Evolutionary conservation across 2,329 filamentous ascomycete species (phyloP).

Genomic region (Fusarium globosum): DNA sequence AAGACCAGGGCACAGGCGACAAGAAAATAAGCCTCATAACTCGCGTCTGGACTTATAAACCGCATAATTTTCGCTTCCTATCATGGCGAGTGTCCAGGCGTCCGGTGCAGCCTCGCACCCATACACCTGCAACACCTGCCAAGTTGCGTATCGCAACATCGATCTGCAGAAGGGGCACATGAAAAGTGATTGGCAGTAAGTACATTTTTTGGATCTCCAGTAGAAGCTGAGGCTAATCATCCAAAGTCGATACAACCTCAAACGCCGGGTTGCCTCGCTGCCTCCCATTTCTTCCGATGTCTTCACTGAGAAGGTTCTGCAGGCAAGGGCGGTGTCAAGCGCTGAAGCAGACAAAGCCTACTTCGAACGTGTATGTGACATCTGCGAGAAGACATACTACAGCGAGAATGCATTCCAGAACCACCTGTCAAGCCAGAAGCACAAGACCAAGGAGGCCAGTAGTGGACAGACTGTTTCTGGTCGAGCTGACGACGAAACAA

Average conservation of each 20-base stretch:
- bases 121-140: conserved; percentile 98
- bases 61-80: not conserved
- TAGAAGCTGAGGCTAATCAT: conserved; percentile 5
- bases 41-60: not conserved
- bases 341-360: conserved; percentile 89
- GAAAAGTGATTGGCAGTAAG: conserved; percentile 98
- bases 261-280: conserved; percentile 89
- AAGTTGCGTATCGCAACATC: conserved; percentile 94
- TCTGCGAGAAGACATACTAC: conserved; percentile 92
- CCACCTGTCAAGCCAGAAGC: conserved; percentile 90
- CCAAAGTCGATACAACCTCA: conserved; percentile 89
- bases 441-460: conserved; percentile 71
- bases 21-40: not conserved
- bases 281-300: conserved; percentile 91
- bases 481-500: conserved; percentile 73
- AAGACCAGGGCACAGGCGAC: not conserved
- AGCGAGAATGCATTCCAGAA: conserved; percentile 97
- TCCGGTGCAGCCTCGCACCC: conserved; percentile 71
- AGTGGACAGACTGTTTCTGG: conserved; percentile 46
- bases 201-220: conserved; percentile 41
- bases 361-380: conserved; percentile 84
- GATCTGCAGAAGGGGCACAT: conserved; percentile 95
- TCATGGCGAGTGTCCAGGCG: conserved; percentile 59
- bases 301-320: conserved; percentile 95
- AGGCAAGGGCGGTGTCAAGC: conserved; percentile 84